Base-by-base conservation (phyloP, 2,329 filamentous ascomycete species). In the Penicillium hordei region DNA sequence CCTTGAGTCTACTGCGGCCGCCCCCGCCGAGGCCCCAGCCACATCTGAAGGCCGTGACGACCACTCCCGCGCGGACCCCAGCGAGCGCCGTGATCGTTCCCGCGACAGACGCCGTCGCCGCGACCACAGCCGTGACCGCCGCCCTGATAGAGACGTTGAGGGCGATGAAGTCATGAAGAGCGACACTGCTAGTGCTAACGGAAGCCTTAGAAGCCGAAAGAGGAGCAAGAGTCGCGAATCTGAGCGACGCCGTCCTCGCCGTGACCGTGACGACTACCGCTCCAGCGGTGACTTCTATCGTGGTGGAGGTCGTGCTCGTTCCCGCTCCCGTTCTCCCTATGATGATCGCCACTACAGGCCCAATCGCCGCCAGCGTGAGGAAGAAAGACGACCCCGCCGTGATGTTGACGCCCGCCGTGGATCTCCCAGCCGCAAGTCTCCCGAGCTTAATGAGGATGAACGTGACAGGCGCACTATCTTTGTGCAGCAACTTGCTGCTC, bases 391-490 rank as follows among this genome's bases (percentile, higher is more conserved):
- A 39, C 70, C 75, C 63, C 83, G 83, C 61, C 83, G 86, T 67
- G 80, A 80, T 55, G 78, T 80, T 60, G 63, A 78, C 62, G 67
- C 70, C 52, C 75, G 75, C 61, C 75, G 77, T 75, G 72, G 78
- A 66, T 75, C 79, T 68, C 68, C 73, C 63, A 73, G 74, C 65
- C 68, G 75, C 66, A 82, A 80, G 65, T 81, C 81, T 29, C 77
- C 91, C 29, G 87, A 90, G 71, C 86, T 90, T 60, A 96, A 90
- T 69, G 93, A 97, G 75, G 94, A 97, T 78, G 94, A 99, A 78
- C 89, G 93, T 72, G 94, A 99, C 79, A 89, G 91, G 68, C 90
- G 94, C 70, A 99, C 95, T 58, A 91, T 99, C 59, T 99, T 99
- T 74, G 94, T 99, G 55, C 94, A 99, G 81, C 94, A 99, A 78